Percentiles rank a stretch among this genome's conserved stretches.
Evolutionary conservation across 768 basidiomycete species (phyloP).

Genomic region (Mycena vitilis): DNA sequence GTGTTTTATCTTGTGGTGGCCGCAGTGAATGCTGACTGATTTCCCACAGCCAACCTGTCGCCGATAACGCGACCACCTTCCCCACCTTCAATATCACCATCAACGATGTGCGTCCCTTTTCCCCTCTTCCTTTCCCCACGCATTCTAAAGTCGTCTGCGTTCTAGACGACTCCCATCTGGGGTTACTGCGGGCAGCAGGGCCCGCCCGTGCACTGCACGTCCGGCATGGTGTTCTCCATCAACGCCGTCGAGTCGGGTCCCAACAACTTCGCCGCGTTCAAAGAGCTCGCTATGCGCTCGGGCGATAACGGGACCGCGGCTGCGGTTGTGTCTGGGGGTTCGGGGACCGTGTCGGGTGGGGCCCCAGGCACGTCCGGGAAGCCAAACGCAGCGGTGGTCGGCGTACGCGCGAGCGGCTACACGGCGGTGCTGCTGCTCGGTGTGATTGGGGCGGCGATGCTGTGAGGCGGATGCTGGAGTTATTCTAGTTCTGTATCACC

Average conservation of each 20-base stretch:
- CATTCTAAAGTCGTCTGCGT: not conserved
- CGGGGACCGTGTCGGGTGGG: not conserved
- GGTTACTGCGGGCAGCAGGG: conserved; percentile 54
- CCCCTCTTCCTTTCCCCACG: not conserved
- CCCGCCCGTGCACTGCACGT: conserved; percentile 48
- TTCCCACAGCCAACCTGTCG: conserved; percentile 44
- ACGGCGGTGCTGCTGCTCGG: no score
- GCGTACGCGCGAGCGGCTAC: no score
- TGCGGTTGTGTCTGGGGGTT: not conserved
- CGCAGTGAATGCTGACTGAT: not conserved
- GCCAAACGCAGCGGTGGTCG: no score
- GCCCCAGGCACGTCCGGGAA: no score
- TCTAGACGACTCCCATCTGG: conserved; percentile 49
- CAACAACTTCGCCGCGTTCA: conserved; percentile 55
- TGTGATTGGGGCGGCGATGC: no score
- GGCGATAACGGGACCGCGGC: not conserved
- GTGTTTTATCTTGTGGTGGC: not conserved
- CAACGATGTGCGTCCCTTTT: conserved; percentile 48
- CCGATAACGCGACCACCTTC: conserved; percentile 44
- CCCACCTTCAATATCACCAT: conserved; percentile 56
- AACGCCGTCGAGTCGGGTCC: conserved; percentile 47
- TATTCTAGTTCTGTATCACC: no score
- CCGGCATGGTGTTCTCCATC: conserved; percentile 60
- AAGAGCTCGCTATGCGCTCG: conserved; percentile 25
- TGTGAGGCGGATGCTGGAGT: no score